phyloP scores from a whole-genome alignment of 1,284 basidiomycete species.

The Gomphus bonarii region DNA sequence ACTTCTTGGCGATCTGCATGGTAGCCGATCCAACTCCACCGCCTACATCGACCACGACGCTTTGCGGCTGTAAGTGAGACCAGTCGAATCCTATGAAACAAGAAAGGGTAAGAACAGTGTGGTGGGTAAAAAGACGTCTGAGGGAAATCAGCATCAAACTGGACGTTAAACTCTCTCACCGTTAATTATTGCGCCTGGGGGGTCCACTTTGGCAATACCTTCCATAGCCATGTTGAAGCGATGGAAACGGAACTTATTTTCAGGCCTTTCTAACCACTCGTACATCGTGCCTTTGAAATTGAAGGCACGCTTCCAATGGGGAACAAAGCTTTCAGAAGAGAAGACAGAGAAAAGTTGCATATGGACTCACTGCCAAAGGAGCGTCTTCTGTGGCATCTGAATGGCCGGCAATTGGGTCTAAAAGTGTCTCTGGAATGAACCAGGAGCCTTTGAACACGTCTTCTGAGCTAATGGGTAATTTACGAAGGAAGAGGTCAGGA shows the following conservation, averaged over 20 bases:
- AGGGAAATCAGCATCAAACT: no score
- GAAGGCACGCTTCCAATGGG: conserved; percentile 24
- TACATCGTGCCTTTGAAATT: conserved; percentile 10
- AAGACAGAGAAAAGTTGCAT: no score
- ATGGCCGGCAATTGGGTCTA: conserved; percentile 6
- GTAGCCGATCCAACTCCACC: conserved; percentile 16
- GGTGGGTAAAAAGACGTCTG: no score
- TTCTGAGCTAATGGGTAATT: conserved; percentile 38
- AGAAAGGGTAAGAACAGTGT: no score
- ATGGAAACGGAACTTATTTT: no score
- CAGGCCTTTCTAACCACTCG: no score
- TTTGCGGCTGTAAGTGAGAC: background rate
- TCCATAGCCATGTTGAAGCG: background rate
- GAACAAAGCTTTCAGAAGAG: background rate
- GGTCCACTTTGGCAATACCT: background rate
- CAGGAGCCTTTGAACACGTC: conserved; percentile 63
- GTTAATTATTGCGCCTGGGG: background rate
- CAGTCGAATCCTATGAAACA: background rate
- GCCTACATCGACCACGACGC: conserved; percentile 19
- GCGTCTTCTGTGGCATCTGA: background rate
- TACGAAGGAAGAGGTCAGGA: background rate
- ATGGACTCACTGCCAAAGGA: no score
- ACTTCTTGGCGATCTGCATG: conserved; percentile 9
- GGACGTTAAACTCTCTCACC: background rate
- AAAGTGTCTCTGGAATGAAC: conserved; percentile 53